Base-by-base conservation (phyloP, 1,284 basidiomycete genomes). In the Fomitopsis schrenkii region DNA sequence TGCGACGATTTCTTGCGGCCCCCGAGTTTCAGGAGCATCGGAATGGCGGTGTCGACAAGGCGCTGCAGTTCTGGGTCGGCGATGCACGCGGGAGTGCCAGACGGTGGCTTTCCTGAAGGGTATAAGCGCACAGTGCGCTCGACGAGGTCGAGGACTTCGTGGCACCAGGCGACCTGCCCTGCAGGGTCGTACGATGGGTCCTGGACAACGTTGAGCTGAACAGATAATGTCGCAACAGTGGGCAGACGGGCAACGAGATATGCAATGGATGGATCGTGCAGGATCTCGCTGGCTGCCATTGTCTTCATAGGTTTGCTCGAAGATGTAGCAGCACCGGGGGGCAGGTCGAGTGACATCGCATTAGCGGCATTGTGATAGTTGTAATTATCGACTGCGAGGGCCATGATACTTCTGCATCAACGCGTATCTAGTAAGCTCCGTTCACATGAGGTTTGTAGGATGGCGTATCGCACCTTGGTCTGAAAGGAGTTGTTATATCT, bases 81-180 rank as follows among this genome's bases (percentile, higher is more conserved):
- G 68, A 93, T 83, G 52, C 74, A 70, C 46, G 78, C 75, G 14
- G 85, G 82, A 1, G 83, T 83, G 12, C 72, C 64, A 8, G 71
- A 74, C 22, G 22, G 58, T 0, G 48, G 48, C 6, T 5, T 22
- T 26, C 77, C 66, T 60, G 46, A 57, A 0, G 79, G 72, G 60
- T 82, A 81, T 41, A 74, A 71, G 62, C 77, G 46, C 35, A 68
- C 79, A 9, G 80, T 73, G 55, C 84, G 82, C 62, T 93, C 88
- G 63, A 91, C 85, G 63, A 93, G 86, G 70, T 85, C 83, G 65
- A 95, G 75, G 58, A 95, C 87, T 65, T 94, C 90, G 46, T 87
- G 80, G 1, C 84, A 82, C 94, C 93, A 95, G 19, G 80, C 76
- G 12, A 95, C 74, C 64, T 85, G 84, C 45, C 84, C 76, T 0